These are phyloP conservation scores for Pascua guehoae DNA, from an alignment of 1,284 basidiomycete genomes.

Conservation along the genomic window DNA sequence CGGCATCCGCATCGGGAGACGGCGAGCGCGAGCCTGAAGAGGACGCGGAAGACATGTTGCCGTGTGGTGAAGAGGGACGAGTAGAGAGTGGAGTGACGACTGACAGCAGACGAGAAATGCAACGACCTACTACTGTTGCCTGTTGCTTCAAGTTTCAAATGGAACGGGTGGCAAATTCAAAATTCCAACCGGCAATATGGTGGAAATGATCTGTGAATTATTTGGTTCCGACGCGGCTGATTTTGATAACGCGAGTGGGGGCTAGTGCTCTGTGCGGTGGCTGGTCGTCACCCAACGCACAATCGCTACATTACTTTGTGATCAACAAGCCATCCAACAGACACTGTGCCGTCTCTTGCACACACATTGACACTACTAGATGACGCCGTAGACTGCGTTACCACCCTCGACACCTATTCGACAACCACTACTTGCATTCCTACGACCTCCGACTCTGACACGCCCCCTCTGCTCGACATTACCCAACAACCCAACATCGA, in stretches of 20 bases:
- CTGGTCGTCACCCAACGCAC: too few relatives aligned
- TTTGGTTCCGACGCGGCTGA: slow-evolving; percentile 6
- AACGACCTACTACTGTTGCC: too few relatives aligned
- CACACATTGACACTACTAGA: too few relatives aligned
- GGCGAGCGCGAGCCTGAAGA: slow-evolving; percentile 21
- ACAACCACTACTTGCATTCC: background rate
- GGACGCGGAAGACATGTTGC: slow-evolving; percentile 15
- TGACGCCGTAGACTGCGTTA: too few relatives aligned
- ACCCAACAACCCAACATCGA: background rate
- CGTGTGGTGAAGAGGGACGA: background rate
- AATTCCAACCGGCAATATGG: background rate
- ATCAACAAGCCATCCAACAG: background rate
- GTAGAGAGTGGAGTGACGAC: background rate
- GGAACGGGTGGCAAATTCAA: too few relatives aligned
- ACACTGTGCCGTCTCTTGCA: too few relatives aligned
- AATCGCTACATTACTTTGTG: background rate
- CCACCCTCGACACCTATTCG: too few relatives aligned
- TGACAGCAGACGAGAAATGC: background rate
- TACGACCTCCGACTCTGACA: background rate
- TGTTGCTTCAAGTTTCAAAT: background rate
- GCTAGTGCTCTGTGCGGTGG: background rate
- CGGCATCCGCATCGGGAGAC: slow-evolving; percentile 10
- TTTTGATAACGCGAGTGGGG: slow-evolving; percentile 4
- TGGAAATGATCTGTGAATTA: slow-evolving; percentile 5
- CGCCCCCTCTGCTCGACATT: background rate